Evolutionary conservation across 2,329 filamentous ascomycete species (phyloP).

Genomic region (Cercospora nicotianae): DNA sequence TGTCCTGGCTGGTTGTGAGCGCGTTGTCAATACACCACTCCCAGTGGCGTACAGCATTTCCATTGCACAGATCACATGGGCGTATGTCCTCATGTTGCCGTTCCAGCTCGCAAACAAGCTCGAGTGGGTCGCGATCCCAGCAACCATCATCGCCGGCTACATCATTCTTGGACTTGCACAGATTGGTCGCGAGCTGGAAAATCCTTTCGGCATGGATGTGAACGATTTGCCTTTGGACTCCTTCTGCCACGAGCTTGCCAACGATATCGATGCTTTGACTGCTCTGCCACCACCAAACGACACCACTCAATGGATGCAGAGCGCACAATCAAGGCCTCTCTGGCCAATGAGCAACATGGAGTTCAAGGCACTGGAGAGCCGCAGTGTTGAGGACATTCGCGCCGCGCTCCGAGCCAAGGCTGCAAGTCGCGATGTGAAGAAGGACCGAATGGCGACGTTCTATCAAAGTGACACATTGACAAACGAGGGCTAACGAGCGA

Average conservation of each 20-base stretch:
- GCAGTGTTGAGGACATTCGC: constrained; percentile 45
- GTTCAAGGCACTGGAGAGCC: constrained; percentile 41
- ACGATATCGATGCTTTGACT: constrained; percentile 73
- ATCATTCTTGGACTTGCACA: constrained; percentile 76
- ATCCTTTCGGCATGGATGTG: constrained; percentile 80
- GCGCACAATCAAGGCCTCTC: constrained; percentile 54
- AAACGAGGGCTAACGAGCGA: constrained; percentile 2
- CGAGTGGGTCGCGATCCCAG: constrained; percentile 74
- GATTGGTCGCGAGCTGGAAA: constrained; percentile 81
- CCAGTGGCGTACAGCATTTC: constrained; percentile 81
- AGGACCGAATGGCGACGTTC: constrained; percentile 28
- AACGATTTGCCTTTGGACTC: constrained; percentile 76
- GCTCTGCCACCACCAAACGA: constrained; percentile 54
- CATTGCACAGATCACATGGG: constrained; percentile 82
- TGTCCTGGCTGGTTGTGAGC: constrained; percentile 69
- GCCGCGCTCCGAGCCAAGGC: constrained; percentile 47
- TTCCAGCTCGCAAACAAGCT: constrained; percentile 72
- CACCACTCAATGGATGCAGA: constrained; percentile 54
- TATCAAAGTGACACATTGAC: constrained; percentile 25
- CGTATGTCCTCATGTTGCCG: constrained; percentile 76
- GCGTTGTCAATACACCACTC: constrained; percentile 77
- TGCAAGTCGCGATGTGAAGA: constrained; percentile 32
- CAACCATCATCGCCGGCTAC: constrained; percentile 67
- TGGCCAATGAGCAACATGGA: constrained; percentile 55
- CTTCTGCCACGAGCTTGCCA: constrained; percentile 72